phyloP scores from a whole-genome alignment of 192 early-diverging fungal species.

The Entomortierella parvispora region DNA sequence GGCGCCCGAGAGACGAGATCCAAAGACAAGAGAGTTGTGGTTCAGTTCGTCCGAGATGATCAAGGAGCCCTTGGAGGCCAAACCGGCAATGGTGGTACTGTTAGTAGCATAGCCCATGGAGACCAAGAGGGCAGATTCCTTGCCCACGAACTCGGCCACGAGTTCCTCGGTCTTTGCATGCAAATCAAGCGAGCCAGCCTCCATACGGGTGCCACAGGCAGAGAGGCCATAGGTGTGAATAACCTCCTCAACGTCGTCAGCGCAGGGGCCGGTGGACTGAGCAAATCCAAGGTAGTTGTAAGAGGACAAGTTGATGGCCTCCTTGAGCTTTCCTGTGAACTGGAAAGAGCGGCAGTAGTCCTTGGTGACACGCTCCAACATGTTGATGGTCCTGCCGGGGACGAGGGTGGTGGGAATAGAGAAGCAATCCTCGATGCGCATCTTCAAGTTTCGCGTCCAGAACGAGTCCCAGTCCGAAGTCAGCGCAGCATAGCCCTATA shows the following conservation, averaged over 20 bases:
- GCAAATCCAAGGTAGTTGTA: conserved; percentile 99
- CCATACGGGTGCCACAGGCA: conserved; percentile 71
- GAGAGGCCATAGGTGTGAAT: conserved; percentile 80
- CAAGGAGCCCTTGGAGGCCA: conserved; percentile 86
- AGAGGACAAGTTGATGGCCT: conserved; percentile 92
- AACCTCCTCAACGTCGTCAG: conserved; percentile 88
- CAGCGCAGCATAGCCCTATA: conserved; percentile 89
- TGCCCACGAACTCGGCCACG: conserved; percentile 91
- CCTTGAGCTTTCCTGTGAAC: conserved; percentile 82
- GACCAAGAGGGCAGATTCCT: conserved; percentile 86
- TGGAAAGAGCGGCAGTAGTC: conserved; percentile 89
- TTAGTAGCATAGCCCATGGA: conserved; percentile 99
- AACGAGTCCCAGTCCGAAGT: conserved; percentile 97
- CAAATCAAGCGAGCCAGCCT: conserved; percentile 73
- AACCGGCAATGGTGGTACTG: conserved; percentile 90
- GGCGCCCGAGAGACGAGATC: conserved; percentile 91
- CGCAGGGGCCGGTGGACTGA: conserved; percentile 91
- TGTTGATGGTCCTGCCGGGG: conserved; percentile 84
- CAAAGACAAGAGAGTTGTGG: conserved; percentile 94
- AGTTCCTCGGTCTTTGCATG: conserved; percentile 84
- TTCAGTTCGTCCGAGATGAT: conserved; percentile 97
- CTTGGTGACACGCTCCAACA: conserved; percentile 86
- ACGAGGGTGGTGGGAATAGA: conserved; percentile 95
- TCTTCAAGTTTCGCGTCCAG: conserved; percentile 86
- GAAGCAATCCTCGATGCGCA: conserved; percentile 91